Percentiles rank a stretch among this genome's conserved stretches.
phyloP scores from a whole-genome alignment of 1,139 yeast species.

The Spathaspora sp. region DNA sequence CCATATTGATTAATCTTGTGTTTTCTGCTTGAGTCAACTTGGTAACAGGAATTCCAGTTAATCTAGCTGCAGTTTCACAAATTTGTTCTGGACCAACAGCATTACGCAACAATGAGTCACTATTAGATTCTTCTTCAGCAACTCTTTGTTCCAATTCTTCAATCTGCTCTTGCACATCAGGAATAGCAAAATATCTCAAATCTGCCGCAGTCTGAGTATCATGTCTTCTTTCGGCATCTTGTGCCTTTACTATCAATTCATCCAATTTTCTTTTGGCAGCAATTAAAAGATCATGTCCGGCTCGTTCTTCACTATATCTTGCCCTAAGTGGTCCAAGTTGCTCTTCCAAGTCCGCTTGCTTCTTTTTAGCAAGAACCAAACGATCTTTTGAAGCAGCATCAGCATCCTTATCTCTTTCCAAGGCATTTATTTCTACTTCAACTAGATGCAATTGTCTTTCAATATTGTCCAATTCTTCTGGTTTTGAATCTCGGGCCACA shows the following conservation, averaged over 20 bases:
- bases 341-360: conserved; percentile 82
- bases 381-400: conserved; percentile 87
- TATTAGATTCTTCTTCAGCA: conserved; percentile 64
- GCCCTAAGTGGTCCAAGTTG: conserved; percentile 83
- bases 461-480: conserved; percentile 90
- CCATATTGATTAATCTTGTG: conserved; percentile 91
- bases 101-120: conserved; percentile 72
- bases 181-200: conserved; percentile 93
- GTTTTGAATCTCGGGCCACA: conserved; percentile 96
- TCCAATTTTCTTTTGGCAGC: conserved; percentile 87
- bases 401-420: conserved; percentile 93
- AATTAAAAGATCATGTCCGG: conserved; percentile 88
- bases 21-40: conserved; percentile 95
- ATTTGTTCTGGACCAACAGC: conserved; percentile 93
- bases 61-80: conserved; percentile 94
- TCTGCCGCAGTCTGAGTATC: conserved; percentile 96
- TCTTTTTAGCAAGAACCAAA: conserved; percentile 71
- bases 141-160: conserved; percentile 71
- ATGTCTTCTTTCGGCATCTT: conserved; percentile 94
- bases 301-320: conserved; percentile 82
- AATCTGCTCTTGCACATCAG: conserved; percentile 80
- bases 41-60: conserved; percentile 98
- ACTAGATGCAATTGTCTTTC: conserved; percentile 90
- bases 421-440: conserved; percentile 94
- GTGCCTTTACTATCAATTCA: conserved; percentile 88